Evolutionary conservation across 2,329 filamentous ascomycete species (phyloP), one percentile per base, ranked within the genome.

Genomic region (Aspergillus caelatus): DNA sequence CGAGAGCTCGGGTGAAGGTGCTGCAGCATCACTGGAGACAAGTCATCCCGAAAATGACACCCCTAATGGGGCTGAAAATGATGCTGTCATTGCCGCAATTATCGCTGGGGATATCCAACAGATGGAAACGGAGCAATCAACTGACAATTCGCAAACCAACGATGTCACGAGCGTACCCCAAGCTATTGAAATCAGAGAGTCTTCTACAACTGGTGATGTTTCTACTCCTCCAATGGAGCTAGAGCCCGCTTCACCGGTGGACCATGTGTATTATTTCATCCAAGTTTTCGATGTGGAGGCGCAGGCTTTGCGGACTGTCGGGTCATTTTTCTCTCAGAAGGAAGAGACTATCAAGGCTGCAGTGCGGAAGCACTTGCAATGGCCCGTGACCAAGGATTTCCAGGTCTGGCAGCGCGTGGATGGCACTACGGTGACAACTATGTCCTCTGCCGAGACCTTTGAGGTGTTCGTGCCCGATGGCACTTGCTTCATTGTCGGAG

Each of bases 281-380:
- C 83, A 87, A 63, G 68, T 83, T 7, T 86, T 84, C 66, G 83
- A 87, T 62, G 77, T 82, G 16, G 81, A 85, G 30, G 76, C 75
- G 11, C 82, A 84, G 65, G 74, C 69, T 0, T 70, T 84, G 19
- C 72, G 70, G 9, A 78, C 77, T 3, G 70, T 79, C 14, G 78
- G 78, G 32, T 78, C 76, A 16, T 81, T 81, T 69, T 78, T 82
- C 58, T 80, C 77, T 8, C 77, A 75, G 57, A 71, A 73, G 11
- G 75, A 75, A 30, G 75, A 78, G 21, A 78, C 74, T 19, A 75
- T 83, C 65, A 80, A 79, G 63, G 69, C 74, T 14, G 74, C 77
- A 8, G 69, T 82, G 39, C 73, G 79, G n/a, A 75, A 73, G 50
- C 73, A 78, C 43, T 67, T 83, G 23, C 67, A 74, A 21, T 78